Evolutionary conservation across 1,139 yeast species (phyloP).

Genomic region (Yamadazyma songkhlaensis): DNA sequence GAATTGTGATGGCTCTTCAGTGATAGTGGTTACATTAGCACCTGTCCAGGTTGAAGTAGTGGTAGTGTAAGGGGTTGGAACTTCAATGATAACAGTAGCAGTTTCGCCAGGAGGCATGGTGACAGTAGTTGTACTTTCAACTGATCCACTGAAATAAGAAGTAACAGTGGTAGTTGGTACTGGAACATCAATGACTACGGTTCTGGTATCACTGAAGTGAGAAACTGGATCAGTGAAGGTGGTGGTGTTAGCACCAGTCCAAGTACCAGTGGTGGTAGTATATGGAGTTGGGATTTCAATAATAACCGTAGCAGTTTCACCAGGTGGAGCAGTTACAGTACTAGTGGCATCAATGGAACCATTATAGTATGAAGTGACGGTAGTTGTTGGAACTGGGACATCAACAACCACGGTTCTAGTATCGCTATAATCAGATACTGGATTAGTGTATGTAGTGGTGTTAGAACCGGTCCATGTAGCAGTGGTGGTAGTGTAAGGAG

Average conservation of each 20-base stretch:
- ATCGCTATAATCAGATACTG: constrained; percentile 6
- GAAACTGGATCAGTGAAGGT: constrained; percentile 6
- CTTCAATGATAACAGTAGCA: constrained; percentile 10
- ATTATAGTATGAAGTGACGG: constrained; percentile 2
- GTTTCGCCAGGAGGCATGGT: constrained; percentile 10
- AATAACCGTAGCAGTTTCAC: constrained; percentile 13
- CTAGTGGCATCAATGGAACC: constrained; percentile 1
- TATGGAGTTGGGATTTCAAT: constrained; percentile 13
- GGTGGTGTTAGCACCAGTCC: constrained; percentile 3
- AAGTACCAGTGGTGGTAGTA: constrained; percentile 5
- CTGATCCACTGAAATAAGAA: constrained; percentile 2
- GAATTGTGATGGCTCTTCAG: constrained; percentile 7
- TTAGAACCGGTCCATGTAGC: constrained; percentile 5
- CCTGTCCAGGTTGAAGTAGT: constrained; percentile 21
- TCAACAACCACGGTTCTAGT: constrained; percentile 12
- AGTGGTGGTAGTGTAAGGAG: constrained; percentile 13
- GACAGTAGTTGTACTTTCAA: constrained; percentile 5
- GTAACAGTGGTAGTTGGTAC: constrained; percentile 12
- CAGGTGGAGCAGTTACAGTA: constrained; percentile 9
- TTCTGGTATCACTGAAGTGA: constrained; percentile 6
- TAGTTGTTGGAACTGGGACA: constrained; percentile 14
- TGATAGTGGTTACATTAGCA: constrained; percentile 17
- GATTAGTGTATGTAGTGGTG: constrained; percentile 2
- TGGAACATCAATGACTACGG: constrained; percentile 11
- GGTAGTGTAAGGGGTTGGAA: constrained; percentile 12